phyloP scores from a whole-genome alignment of 768 basidiomycete species.

The Astraeus odoratus region DNA sequence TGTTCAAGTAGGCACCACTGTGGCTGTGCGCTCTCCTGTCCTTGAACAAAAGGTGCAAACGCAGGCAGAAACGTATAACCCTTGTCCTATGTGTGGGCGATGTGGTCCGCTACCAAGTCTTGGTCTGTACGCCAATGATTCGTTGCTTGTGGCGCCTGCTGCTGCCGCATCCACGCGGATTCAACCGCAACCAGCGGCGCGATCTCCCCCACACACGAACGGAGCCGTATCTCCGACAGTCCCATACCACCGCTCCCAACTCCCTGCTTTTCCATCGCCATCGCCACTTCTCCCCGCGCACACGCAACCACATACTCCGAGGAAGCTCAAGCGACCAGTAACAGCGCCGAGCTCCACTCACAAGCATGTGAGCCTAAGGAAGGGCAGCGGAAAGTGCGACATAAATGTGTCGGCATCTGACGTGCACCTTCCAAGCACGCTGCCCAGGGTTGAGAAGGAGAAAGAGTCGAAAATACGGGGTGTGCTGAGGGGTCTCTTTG shows the following conservation, averaged over 20 bases:
- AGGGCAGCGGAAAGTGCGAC: neutral
- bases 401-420: neutral
- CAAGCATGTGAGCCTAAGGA: neutral
- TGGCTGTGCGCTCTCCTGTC: no score
- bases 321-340: neutral
- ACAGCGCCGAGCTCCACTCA: neutral
- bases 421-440: neutral
- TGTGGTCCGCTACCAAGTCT: neutral
- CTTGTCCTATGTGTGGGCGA: neutral
- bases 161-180: neutral
- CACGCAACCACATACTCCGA: neutral
- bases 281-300: no score
- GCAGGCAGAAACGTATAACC: neutral
- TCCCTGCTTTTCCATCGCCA: neutral
- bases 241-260: neutral
- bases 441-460: neutral
- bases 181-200: no score
- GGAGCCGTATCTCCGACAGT: neutral
- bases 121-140: no score
- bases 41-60: no score
- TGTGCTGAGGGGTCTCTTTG: neutral
- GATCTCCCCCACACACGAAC: no score
- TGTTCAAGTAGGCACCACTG: no score
- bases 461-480: neutral
- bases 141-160: neutral